phyloP scores from a whole-genome alignment of 108 stramenopile genomes.

The Skeletonema potamos region DNA sequence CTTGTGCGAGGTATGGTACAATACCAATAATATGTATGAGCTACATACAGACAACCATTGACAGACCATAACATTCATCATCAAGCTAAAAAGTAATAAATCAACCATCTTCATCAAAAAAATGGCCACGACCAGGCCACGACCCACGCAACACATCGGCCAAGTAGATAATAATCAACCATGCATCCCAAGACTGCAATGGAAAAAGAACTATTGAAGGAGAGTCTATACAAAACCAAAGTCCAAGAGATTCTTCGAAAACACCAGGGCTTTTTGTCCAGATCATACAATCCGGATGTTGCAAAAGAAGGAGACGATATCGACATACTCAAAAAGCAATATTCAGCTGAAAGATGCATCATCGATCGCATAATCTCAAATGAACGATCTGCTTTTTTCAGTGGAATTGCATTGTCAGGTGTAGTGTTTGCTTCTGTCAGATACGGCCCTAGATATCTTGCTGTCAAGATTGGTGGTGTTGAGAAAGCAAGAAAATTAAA shows the following conservation, averaged over 20 bases:
- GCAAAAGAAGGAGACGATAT: constrained; percentile 1
- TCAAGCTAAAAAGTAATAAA: no score
- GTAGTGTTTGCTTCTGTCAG: constrained; percentile 39
- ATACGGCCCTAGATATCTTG: constrained; percentile 33
- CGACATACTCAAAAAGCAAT: constrained; percentile 8
- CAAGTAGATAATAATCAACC: background rate
- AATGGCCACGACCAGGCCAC: no score
- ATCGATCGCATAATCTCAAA: constrained; percentile 29
- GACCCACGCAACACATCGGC: no score
- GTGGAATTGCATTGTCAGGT: constrained; percentile 35
- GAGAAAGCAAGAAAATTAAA: constrained; percentile 34
- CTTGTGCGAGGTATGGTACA: no score
- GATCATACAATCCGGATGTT: background rate
- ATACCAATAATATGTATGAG: no score
- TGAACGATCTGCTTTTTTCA: constrained; percentile 33
- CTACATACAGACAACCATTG: background rate
- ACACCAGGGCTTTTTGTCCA: constrained; percentile 12
- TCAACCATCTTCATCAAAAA: no score
- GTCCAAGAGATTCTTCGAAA: constrained; percentile 6
- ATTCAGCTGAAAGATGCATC: constrained; percentile 24
- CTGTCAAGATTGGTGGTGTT: constrained; percentile 28
- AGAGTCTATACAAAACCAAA: constrained; percentile 11
- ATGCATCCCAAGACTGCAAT: background rate
- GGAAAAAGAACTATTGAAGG: constrained; percentile 26
- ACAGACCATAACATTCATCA: no score